Evolutionary conservation across 805 yeast genomes (phyloP), one percentile per base, ranked within the genome.

Genomic region (Metschnikowia lunata): DNA sequence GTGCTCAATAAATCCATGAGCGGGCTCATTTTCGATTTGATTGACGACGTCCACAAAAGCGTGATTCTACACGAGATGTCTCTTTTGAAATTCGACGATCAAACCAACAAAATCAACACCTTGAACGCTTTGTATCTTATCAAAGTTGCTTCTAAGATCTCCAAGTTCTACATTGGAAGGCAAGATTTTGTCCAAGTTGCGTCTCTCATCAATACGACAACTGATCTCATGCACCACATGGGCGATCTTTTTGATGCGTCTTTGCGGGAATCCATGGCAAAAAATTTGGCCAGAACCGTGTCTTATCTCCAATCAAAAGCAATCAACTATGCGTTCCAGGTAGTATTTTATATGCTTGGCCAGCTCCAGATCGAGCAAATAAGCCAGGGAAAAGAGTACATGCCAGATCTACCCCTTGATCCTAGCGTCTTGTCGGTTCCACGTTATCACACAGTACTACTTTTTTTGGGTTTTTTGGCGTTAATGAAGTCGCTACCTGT

Each of bases 251-350:
- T 67, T 30, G 85, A 79, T 42, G 78, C 85, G 0, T 63, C 67
- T 2, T 74, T 83, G 3, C 64, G 97, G 42, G 82, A 82, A 49
- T 67, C 79, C 1, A 66, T 83, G 30, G 85, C 96, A 0, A 85
- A 83, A 57, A 79, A 82, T 23, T 60, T 85, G 26, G 77, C 85
- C 6, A 69, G 78, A 36, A 57, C 87, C 6, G 58, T 67, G 9
- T 40, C 60, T 6, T 51, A 68, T 4, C 50, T 76, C 12, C 62
- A 67, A 1, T 43, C 49, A 0, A 61, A 61, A 1, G 68, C 72
- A 1, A 47, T 50, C 10, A 71, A 70, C 26, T 67, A 72, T 48
- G 69, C 67, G n/a, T 54, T 57, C 7, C 84, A 80, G 43, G 45
- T 79, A 13, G 59, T 71, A 39, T 23, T 32, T 4, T 63, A 57